Evolutionary conservation across 495 filamentous ascomycete species (phyloP).

Genomic region (Aspergillus wentii): DNA sequence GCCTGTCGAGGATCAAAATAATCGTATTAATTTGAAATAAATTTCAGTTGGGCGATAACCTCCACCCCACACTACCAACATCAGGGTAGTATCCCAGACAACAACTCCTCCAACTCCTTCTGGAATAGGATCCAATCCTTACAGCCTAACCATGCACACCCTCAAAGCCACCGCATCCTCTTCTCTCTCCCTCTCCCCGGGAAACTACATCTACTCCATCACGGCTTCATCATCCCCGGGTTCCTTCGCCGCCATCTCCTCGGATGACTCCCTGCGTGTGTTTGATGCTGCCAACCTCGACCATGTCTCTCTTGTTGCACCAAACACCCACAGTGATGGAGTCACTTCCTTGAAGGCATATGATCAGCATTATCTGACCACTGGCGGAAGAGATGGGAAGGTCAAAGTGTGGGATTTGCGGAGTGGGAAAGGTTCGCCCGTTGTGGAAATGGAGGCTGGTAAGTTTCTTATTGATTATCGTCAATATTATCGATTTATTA

Average conservation of each 20-base stretch:
- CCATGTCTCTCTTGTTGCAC: slow-evolving; percentile 25
- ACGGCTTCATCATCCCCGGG: slow-evolving; percentile 23
- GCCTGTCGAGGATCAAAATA: too few species aligned
- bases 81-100: too few species aligned
- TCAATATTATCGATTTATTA: too few species aligned
- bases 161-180: slow-evolving; percentile 36
- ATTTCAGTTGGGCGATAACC: too few species aligned
- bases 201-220: slow-evolving; percentile 50
- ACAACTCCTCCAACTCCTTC: too few species aligned
- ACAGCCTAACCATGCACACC: slow-evolving; percentile 26
- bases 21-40: too few species aligned
- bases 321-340: slow-evolving; percentile 32
- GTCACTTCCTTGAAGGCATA: slow-evolving; percentile 42
- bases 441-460: slow-evolving; percentile 37
- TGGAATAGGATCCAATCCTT: neutral
- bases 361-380: slow-evolving; percentile 29
- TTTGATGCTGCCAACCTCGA: slow-evolving; percentile 38
- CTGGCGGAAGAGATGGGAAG: slow-evolving; percentile 45
- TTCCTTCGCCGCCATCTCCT: slow-evolving; percentile 47
- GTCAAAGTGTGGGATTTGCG: slow-evolving; percentile 45
- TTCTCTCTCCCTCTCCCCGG: slow-evolving; percentile 37
- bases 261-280: slow-evolving; percentile 51
- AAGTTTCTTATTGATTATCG: too few species aligned
- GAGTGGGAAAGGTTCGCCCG: slow-evolving; percentile 21
- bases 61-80: too few species aligned